Base-by-base conservation (phyloP, 2,329 filamentous ascomycete genomes). In the Helotiales sp. region DNA sequence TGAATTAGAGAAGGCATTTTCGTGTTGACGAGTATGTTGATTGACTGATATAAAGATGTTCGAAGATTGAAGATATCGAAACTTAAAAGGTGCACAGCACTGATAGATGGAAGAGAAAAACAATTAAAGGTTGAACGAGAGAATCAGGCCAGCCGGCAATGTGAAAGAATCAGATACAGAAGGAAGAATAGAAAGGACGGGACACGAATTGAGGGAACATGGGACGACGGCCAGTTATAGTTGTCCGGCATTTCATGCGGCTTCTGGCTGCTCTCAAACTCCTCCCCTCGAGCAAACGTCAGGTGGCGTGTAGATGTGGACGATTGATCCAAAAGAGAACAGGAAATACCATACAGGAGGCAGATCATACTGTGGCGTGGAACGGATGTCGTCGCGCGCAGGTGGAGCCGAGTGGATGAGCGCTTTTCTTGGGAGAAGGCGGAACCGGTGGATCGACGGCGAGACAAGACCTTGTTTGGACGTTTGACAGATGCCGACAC, bases 1-100 rank as follows among this genome's bases (percentile, higher is more conserved):
- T 47, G 34, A 71, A 75, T 75, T 66, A 76, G 74, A 54, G 77
- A 79, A 73, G 75, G 73, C 79, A 82, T 82, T 30, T 74, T 81
- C 79, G 82, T 81, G 30, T 74, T 80, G 75, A 67, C 43, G 69
- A 11, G 13, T 34, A 2, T 55, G 4, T 13, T 55, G 26, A 20
- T 54, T 20, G 6, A 17, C 30, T 1, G 28, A 24, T 50, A 8
- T n/a, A 47, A 47, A 26, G 15, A 32, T n/a, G n/a, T n/a, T n/a
- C n/a, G n/a, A n/a, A n/a, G n/a, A n/a, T n/a, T n/a, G 50, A 55
- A 55, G 28, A 43, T 40, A 34, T 26, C 32, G 28, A 54, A 61
- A 52, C 20, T n/a, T 24, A 63, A 43, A n/a, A 30, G 34, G 61
- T 63, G 61, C 61, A 63, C 61, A 63, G 61, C 61, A 63, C 61